phyloP scores from a whole-genome alignment of 75 land plant genomes.

The Azolla pinnata region DNA sequence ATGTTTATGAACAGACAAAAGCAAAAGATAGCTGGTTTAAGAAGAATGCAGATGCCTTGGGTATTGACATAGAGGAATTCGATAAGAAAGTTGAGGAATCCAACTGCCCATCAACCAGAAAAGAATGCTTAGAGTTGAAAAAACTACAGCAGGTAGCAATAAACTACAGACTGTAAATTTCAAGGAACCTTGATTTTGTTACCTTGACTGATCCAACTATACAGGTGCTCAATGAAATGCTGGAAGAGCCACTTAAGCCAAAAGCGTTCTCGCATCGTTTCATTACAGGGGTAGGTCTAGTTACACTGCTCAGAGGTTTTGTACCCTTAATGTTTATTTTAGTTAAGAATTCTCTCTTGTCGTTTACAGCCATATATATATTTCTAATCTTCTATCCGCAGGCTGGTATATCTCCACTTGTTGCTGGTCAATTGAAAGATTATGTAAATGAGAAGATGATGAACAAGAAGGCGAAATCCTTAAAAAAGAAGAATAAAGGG shows the following conservation, averaged over 20 bases:
- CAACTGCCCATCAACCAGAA: conserved; percentile 33
- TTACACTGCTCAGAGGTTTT: not conserved
- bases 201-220: conserved; percentile 1
- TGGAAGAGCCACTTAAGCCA: conserved; percentile 68
- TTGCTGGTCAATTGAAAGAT: conserved; percentile 60
- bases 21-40: conserved; percentile 69
- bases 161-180: no score
- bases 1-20: conserved; percentile 40
- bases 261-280: conserved; percentile 69
- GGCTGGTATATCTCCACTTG: conserved; percentile 78
- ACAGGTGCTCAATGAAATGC: conserved; percentile 60
- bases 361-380: not conserved
- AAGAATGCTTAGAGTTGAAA: conserved; percentile 27
- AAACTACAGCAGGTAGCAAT: conserved; percentile 77
- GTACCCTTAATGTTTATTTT: not conserved
- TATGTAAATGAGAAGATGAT: conserved; percentile 31
- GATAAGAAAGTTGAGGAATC: conserved; percentile 58
- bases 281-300: conserved; percentile 61
- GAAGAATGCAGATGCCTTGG: conserved; percentile 68
- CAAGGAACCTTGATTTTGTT: no score
- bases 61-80: conserved; percentile 45
- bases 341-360: not conserved
- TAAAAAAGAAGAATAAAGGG: not conserved
- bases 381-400: conserved; percentile 19
- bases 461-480: conserved; percentile 16